These are phyloP conservation scores for Viola odorata DNA, from an alignment of 345 rosid species.

Conservation along the genomic window DNA sequence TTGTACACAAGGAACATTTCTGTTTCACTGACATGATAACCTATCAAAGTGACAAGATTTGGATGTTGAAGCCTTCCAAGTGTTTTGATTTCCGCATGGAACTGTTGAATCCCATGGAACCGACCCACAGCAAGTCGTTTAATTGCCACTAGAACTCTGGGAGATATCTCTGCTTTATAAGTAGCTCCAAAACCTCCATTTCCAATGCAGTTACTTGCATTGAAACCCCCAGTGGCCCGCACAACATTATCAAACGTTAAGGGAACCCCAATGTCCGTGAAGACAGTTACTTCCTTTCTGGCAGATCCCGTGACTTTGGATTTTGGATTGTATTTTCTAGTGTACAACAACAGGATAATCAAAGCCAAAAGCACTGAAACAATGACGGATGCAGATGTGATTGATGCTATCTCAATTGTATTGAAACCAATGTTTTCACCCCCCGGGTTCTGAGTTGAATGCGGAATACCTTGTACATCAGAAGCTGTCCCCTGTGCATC, in stretches of 20 bases:
- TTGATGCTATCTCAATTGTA: conserved; percentile 56
- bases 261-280: conserved; percentile 35
- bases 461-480: conserved; percentile 19
- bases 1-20: conserved; percentile 66
- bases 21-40: conserved; percentile 54
- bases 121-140: conserved; percentile 57
- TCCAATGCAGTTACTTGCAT: conserved; percentile 48
- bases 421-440: conserved; percentile 23
- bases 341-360: conserved; percentile 39
- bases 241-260: conserved; percentile 49
- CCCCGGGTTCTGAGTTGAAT: conserved; percentile 16
- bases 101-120: conserved; percentile 57
- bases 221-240: conserved; percentile 49
- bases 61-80: conserved; percentile 50
- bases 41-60: conserved; percentile 50
- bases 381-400: conserved; percentile 54
- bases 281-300: conserved; percentile 41
- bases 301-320: conserved; percentile 31
- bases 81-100: conserved; percentile 52
- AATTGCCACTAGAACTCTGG: conserved; percentile 37
- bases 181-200: conserved; percentile 64
- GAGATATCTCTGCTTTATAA: conserved; percentile 47
- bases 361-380: conserved; percentile 49
- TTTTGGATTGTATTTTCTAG: conserved; percentile 32
- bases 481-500: conserved; percentile 18